Conservation (phyloP, 768 basidiomycete species). For the Tricholoma matsutake region DNA sequence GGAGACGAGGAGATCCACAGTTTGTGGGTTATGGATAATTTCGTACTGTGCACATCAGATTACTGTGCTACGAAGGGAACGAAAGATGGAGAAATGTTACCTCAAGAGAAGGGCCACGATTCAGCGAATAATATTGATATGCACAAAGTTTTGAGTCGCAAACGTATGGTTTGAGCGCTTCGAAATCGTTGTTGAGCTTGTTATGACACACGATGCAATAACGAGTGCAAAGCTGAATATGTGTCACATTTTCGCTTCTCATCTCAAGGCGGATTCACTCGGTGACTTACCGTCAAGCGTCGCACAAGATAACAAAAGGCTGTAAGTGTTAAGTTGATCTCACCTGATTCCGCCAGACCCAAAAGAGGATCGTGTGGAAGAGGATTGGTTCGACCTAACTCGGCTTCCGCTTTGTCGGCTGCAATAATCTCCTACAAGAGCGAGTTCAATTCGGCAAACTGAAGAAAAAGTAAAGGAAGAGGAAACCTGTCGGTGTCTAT, state of each 20-base stretch:
- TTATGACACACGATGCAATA: conserved; percentile 78
- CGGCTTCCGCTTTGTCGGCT: conserved; percentile 45
- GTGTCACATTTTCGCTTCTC: background rate
- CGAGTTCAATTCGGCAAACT: background rate
- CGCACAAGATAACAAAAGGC: conserved; percentile 66
- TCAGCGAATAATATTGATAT: conserved; percentile 66
- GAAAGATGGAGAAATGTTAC: conserved; percentile 25
- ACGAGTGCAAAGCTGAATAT: conserved; percentile 54
- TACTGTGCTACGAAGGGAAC: background rate
- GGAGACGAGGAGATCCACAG: conserved; percentile 68
- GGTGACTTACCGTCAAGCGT: conserved; percentile 49
- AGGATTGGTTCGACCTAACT: conserved; percentile 35
- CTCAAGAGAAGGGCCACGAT: conserved; percentile 66
- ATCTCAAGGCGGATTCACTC: background rate
- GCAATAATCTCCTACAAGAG: conserved; percentile 28
- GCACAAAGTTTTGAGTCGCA: conserved; percentile 63
- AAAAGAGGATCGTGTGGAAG: conserved; percentile 58
- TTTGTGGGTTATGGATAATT: conserved; percentile 58
- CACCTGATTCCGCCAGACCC: conserved; percentile 25
- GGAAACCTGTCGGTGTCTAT: conserved; percentile 28
- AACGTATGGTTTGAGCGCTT: conserved; percentile 71
- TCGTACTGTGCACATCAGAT: conserved; percentile 48
- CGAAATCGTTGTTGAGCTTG: conserved; percentile 46
- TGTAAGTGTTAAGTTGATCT: conserved; percentile 58
- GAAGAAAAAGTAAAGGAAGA: background rate